Evolutionary conservation across 2,329 filamentous ascomycete species (phyloP).

Genomic region (Arthrobotrys sinensis): DNA sequence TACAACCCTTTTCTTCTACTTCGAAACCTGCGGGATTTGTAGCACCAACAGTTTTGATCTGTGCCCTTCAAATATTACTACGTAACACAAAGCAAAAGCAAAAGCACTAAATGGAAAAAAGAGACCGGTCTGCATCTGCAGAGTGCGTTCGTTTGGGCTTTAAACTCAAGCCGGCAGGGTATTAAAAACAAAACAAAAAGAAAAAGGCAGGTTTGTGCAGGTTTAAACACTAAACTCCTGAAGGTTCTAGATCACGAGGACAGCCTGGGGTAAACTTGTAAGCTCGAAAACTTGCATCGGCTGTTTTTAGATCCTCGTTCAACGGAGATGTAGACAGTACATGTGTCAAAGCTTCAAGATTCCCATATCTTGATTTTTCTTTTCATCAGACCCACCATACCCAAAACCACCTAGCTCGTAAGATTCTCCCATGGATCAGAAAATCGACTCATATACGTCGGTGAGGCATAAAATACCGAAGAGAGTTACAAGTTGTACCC

Average conservation of each 20-base stretch:
- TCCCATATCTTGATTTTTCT: slow-evolving; percentile 8
- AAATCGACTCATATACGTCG: slow-evolving; percentile 22
- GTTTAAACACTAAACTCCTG: slow-evolving; percentile 21
- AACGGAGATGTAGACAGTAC: background rate
- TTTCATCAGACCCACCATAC: slow-evolving; percentile 5
- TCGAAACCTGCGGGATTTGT: slow-evolving; percentile 41
- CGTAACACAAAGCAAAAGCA: slow-evolving; percentile 50
- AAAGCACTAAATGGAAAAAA: slow-evolving; percentile 28
- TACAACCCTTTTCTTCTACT: background rate
- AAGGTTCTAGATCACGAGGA: slow-evolving; percentile 54
- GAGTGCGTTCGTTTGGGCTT: slow-evolving; percentile 42
- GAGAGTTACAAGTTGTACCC: slow-evolving; percentile 2
- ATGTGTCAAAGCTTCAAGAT: slow-evolving; percentile 20
- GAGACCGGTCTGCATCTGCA: slow-evolving; percentile 36
- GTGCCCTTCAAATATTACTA: slow-evolving; percentile 17
- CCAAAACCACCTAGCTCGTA: slow-evolving; percentile 1
- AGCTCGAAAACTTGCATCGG: background rate
- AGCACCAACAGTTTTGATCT: slow-evolving; percentile 16
- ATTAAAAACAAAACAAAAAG: slow-evolving; percentile 26
- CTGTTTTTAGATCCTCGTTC: slow-evolving; percentile 7
- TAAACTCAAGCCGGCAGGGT: slow-evolving; percentile 22
- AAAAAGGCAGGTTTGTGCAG: slow-evolving; percentile 9
- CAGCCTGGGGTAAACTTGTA: slow-evolving; percentile 28
- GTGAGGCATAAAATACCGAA: slow-evolving; percentile 15
- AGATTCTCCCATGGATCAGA: slow-evolving; percentile 21